Base-by-base conservation (phyloP, 2,329 filamentous ascomycete genomes). In the Emydomyces testavorans region DNA sequence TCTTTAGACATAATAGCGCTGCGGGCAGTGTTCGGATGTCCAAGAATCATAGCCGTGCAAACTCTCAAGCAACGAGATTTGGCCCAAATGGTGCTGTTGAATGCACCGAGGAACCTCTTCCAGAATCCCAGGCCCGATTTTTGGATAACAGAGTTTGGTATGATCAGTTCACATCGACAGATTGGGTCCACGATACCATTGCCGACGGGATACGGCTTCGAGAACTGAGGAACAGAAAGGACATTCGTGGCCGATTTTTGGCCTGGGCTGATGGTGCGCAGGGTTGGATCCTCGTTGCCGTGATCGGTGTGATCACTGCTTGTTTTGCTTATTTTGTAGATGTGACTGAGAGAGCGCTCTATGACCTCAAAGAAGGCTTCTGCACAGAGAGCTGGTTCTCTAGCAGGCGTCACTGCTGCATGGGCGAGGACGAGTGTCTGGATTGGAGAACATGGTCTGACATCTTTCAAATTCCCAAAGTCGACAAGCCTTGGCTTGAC, bases 171-270 rank as follows among this genome's bases (percentile, higher is more conserved):
- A 94, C 88, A 4, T 94, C 86, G 5, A 95, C 87, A 48, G 90
- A 98, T 65, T 98, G 92, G 92, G 89, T 98, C 0, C 90, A 94
- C 62, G 92, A 98, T 65, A 89, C 84, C 63, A 95, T 98, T 56
- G 86, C 88, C 59, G 92, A 96, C 66, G 87, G 89, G 7, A 86
- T 88, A 58, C 84, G 92, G 21, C 80, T 93, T 42, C 92, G 93
- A 63, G 81, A 81, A 46, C 74, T 98, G 32, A 79, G 87, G 42
- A 81, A 77, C 58, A 76, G 88, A 41, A 93, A 83, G 63, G 92
- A 90, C 66, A 76, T 94, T 52, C 81, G 82, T 62, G 90, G 90
- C n/a, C 80, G 84, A 40, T 56, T 94, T 11, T 71, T 78, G 38
- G 77, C 85, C 1, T 75, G 84, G 59, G 85, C 92, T 51, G 92